Evolutionary conservation across 192 early-diverging fungal genomes (phyloP).

Genomic region (Thamnidium elegans): DNA sequence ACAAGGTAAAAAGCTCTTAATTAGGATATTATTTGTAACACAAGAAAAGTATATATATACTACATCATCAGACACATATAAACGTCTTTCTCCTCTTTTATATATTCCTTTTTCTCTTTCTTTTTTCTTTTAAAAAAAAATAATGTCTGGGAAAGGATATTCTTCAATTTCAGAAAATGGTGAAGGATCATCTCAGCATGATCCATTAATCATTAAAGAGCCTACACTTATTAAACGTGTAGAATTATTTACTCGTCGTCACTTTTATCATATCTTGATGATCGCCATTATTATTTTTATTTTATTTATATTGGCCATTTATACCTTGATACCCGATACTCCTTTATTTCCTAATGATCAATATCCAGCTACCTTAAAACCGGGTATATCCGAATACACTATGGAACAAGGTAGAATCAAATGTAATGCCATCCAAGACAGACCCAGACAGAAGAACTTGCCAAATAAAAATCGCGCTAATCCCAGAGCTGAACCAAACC

Average conservation of each 20-base stretch:
- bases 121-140: no score
- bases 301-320: neutral
- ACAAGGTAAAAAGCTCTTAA: no score
- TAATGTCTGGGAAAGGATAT: no score
- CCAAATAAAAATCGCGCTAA: conserved; percentile 10
- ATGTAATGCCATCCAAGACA: neutral
- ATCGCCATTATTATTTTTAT: neutral
- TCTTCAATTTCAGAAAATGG: no score
- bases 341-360: neutral
- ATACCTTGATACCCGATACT: neutral
- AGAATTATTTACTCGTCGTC: neutral
- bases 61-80: no score
- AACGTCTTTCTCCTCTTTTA: no score
- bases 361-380: neutral
- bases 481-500: conserved; percentile 9
- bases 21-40: no score
- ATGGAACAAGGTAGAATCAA: conserved; percentile 4
- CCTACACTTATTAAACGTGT: no score
- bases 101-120: no score
- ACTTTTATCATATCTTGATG: neutral
- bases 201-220: no score
- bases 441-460: neutral
- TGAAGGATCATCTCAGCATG: no score
- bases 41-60: no score
- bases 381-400: neutral